phyloP scores from a whole-genome alignment of 257 asterid species.

The Gentiana straminea region DNA sequence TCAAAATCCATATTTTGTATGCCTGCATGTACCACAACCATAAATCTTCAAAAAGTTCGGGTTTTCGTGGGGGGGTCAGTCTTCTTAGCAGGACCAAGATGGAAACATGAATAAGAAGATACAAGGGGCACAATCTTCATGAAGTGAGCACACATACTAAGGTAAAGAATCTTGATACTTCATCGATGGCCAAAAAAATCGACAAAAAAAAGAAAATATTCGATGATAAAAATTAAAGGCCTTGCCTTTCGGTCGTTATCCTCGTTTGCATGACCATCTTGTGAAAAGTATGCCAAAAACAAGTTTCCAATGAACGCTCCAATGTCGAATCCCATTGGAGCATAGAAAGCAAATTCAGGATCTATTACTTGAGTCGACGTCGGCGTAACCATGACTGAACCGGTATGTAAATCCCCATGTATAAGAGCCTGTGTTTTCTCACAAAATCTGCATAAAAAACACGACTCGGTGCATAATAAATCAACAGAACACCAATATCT shows the following conservation, averaged over 20 bases:
- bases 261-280: slow-evolving; percentile 75
- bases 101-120: too few relatives aligned
- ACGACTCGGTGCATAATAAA: background rate
- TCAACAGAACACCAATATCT: background rate
- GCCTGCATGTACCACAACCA: slow-evolving; percentile 25
- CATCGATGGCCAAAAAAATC: too few relatives aligned
- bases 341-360: slow-evolving; percentile 89
- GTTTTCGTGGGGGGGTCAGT: too few relatives aligned
- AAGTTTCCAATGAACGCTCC: slow-evolving; percentile 94
- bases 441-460: slow-evolving; percentile 59
- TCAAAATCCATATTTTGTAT: slow-evolving; percentile 75
- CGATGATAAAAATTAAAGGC: background rate
- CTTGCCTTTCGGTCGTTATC: slow-evolving; percentile 64
- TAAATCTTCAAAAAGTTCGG: too few relatives aligned
- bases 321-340: slow-evolving; percentile 88
- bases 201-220: too few relatives aligned
- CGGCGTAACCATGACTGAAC: slow-evolving; percentile 82
- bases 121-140: too few relatives aligned
- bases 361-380: slow-evolving; percentile 89
- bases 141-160: too few relatives aligned
- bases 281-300: slow-evolving; percentile 80
- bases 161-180: too few relatives aligned
- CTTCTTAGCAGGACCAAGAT: too few relatives aligned
- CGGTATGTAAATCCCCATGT: slow-evolving; percentile 93
- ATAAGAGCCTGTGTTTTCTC: slow-evolving; percentile 95